Percentiles rank a stretch among this genome's conserved stretches.
These are phyloP conservation scores for Gaertneriomyces sp. DNA, from an alignment of 192 early-diverging fungal species.

Conservation along the genomic window DNA sequence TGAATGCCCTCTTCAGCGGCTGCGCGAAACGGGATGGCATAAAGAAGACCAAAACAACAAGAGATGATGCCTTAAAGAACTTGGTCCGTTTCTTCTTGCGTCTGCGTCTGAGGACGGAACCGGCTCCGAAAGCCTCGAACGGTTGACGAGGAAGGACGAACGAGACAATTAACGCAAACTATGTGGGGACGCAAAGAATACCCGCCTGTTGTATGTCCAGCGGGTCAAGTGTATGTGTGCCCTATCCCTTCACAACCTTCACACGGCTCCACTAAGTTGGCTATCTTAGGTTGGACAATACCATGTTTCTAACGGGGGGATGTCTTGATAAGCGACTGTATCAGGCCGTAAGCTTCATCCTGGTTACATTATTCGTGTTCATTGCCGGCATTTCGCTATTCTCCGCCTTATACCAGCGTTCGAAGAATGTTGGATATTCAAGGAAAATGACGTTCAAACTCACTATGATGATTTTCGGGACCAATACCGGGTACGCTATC, in stretches of 20 bases:
- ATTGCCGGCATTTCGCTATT: not conserved
- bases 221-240: not conserved
- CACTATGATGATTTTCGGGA: not conserved
- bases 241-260: not conserved
- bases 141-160: too few relatives aligned
- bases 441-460: not conserved
- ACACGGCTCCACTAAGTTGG: not conserved
- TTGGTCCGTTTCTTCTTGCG: too few relatives aligned
- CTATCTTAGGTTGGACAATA: not conserved
- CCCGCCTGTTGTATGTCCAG: not conserved
- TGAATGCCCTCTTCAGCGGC: too few relatives aligned
- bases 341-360: not conserved
- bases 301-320: not conserved
- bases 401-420: not conserved
- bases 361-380: not conserved
- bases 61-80: too few relatives aligned
- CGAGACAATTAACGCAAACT: not conserved
- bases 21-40: too few relatives aligned
- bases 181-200: conserved; percentile 2
- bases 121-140: too few relatives aligned
- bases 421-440: not conserved
- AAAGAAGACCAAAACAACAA: too few relatives aligned
- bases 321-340: conserved; percentile 1
- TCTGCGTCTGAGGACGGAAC: too few relatives aligned
- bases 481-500: not conserved